Evolutionary conservation across 2,329 filamentous ascomycete genomes (phyloP), one percentile per base, ranked within the genome.

Genomic region (Colletotrichum orchidophilum): DNA sequence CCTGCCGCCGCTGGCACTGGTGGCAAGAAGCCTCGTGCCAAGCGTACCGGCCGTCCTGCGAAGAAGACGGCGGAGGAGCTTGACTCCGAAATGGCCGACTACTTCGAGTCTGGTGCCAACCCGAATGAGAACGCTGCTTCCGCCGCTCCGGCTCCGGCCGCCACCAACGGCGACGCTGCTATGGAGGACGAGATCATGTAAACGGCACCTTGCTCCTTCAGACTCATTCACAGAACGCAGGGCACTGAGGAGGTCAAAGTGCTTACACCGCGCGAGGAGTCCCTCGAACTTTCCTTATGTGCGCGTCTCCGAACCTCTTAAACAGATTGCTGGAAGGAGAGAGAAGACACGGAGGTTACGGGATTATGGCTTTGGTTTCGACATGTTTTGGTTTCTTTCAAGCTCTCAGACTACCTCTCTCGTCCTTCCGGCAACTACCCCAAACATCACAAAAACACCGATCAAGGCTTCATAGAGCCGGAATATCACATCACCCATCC

Each of bases 61-160:
- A 87, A 97, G 85, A 98, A 98, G 93, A 97, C 95, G 0, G 91
- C 93, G 1, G 96, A 97, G 80, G 95, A 99, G 85, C 91, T 99
- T 29, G 96, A 99, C 81, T 95, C 94, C 5, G 96, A 99, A 82
- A 99, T 99, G 96, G 92, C 91, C 24, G 96, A 98, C 82, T 99
- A 99, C 85, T 98, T 97, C 80, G 90, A 87, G 63, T 77, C 81
- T 31, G 81, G 81, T 50, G 81, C 83, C 71, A 76, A 77, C 39
- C 79, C 83, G 74, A 84, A 82, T 63, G 79, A 84, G 70, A 83
- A 82, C 50, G 82, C 80, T 71, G 83, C 84, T 73, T 83, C 84
- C 33, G 84, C 84, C 73, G 84, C 84, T 33, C 84, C 85, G 73
- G 84, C 87, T 70, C 76, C 83, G 64, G 80, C 84, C 54, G 80